Percentiles rank a stretch among this genome's conserved stretches.
phyloP scores from a whole-genome alignment of 768 basidiomycete genomes.

The Tricholoma hemisulphureum region DNA sequence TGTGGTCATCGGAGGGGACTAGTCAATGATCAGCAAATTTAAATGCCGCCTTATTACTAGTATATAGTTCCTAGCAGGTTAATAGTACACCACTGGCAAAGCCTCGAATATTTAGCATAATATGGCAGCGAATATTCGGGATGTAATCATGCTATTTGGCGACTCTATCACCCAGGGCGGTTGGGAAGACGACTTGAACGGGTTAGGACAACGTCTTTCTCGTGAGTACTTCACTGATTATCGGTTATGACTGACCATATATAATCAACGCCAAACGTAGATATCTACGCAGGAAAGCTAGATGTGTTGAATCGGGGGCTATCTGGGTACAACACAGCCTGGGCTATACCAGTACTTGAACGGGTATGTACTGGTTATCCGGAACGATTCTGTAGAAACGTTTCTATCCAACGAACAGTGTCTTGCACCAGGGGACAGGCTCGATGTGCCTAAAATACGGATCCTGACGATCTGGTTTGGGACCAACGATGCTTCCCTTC shows the following conservation, averaged over 20 bases:
- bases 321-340: slow-evolving; percentile 83
- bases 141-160: slow-evolving; percentile 73
- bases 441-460: slow-evolving; percentile 56
- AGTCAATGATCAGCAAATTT: neutral
- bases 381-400: neutral
- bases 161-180: slow-evolving; percentile 78
- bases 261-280: slow-evolving; percentile 34
- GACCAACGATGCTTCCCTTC: slow-evolving; percentile 79
- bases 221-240: slow-evolving; percentile 37
- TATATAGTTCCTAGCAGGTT: too few relatives aligned
- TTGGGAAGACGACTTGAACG: slow-evolving; percentile 52
- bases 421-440: slow-evolving; percentile 52
- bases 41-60: neutral
- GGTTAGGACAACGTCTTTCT: slow-evolving; percentile 67
- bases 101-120: neutral
- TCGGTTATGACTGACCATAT: neutral
- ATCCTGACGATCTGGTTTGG: slow-evolving; percentile 90
- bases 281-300: slow-evolving; percentile 73
- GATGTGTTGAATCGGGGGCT: slow-evolving; percentile 87
- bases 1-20: slow-evolving; percentile 16
- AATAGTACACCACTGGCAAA: neutral
- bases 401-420: slow-evolving; percentile 36
- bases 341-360: slow-evolving; percentile 78
- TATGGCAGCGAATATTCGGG: slow-evolving; percentile 62
- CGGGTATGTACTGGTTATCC: slow-evolving; percentile 45